A percentile compares a stretch with the other conserved stretches of the same genome.
These are phyloP conservation scores for Pichia sporocuriosa DNA, from an alignment of 805 yeast species.

Conservation along the genomic window DNA sequence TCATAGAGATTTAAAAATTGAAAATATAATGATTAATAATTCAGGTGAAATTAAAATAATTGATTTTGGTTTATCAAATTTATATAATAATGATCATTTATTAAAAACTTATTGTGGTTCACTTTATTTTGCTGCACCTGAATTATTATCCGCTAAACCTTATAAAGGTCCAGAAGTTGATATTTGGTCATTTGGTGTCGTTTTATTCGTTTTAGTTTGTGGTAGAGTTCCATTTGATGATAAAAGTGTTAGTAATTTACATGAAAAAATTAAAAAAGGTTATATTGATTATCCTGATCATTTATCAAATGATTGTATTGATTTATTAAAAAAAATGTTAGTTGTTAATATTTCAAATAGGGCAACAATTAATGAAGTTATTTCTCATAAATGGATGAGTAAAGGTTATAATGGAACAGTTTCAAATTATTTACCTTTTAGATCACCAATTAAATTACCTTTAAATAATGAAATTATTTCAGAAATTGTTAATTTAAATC, in stretches of 20 bases:
- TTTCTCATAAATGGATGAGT: constrained; percentile 91
- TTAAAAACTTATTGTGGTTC: constrained; percentile 96
- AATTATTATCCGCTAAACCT: constrained; percentile 83
- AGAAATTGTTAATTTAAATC: constrained; percentile 72
- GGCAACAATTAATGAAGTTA: constrained; percentile 70
- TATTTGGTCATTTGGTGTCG: constrained; percentile 98
- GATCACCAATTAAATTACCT: constrained; percentile 69
- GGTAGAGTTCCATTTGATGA: constrained; percentile 99
- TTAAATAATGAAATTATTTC: constrained; percentile 59
- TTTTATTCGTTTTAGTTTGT: constrained; percentile 87
- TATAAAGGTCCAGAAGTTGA: constrained; percentile 97
- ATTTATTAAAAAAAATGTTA: constrained; percentile 78
- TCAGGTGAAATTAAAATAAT: constrained; percentile 92
- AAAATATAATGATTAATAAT: constrained; percentile 89
- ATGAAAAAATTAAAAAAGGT: constrained; percentile 90
- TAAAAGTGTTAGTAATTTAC: constrained; percentile 83
- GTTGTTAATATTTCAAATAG: constrained; percentile 84
- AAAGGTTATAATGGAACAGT: constrained; percentile 76
- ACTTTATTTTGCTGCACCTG: constrained; percentile 97
- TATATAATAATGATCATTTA: constrained; percentile 63
- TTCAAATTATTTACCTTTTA: constrained; percentile 63
- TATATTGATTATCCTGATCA: constrained; percentile 84
- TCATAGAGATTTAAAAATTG: constrained; percentile 94
- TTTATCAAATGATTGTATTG: constrained; percentile 72
- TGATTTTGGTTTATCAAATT: constrained; percentile 91